Base-by-base conservation (phyloP, 176 grass and related monocot species). In the Ampelocalamus luodianensis region DNA sequence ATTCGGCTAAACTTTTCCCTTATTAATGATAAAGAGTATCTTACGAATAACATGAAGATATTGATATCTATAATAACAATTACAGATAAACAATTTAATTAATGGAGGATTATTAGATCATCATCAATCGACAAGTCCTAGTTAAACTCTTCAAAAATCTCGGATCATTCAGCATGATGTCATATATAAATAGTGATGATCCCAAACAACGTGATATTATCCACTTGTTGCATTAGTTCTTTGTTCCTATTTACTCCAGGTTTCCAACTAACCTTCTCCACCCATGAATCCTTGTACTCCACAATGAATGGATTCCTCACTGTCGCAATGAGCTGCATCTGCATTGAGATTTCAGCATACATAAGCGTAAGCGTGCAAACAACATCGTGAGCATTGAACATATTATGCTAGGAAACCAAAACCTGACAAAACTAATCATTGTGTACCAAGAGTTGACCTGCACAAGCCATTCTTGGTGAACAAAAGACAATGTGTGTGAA, bases 221-320 rank as follows among this genome's bases (percentile, higher is more conserved):
- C n/a, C 16, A n/a, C 8, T 55, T 34, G 17, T n/a, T 11, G 32
- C n/a, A 72, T 40, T 73, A 45, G 39, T 8, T 73, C 26, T 3
- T 45, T 56, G 38, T 48, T 58, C 45, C 51, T 48, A 29, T 39
- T 63, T 77, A 68, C 53, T 71, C 32, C 32, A 34, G 32, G 32
- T 34, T 34, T 34, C 32, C 10, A 51, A 29, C 88, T 43, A 79
- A 94, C 94, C 92, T 97, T 97, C 50, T 97, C 92, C 18, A 97
- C 94, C 94, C 94, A 97, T 32, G 94, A 97, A 85, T 97, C 94
- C 87, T 97, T 94, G 73, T 97, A 90, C 39, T 97, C 92, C 46
- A 97, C 94, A 76, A 97, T 94, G 77, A 97, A 97, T 68, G 94
- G 94, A 73, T 97, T 94, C 72, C 88, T 90, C 44, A 97, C 92